Conservation (phyloP, 2,329 filamentous ascomycete species). For the Lachnellula occidentalis region DNA sequence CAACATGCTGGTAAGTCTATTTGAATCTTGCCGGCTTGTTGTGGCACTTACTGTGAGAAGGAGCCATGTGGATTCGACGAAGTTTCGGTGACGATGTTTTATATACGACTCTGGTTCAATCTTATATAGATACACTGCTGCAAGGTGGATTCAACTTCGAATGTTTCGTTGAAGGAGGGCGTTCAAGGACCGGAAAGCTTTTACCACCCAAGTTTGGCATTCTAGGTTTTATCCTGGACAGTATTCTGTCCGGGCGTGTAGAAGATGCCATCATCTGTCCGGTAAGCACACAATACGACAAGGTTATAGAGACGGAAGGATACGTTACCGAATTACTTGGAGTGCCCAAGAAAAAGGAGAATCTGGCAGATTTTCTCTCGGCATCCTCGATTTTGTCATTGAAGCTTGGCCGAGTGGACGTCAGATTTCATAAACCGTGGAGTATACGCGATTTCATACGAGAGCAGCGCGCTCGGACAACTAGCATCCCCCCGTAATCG, state of each 20-base stretch:
- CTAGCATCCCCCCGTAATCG: constrained; percentile 44
- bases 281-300: constrained; percentile 97
- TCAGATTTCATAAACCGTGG: constrained; percentile 96
- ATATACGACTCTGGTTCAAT: constrained; percentile 88
- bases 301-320: constrained; percentile 95
- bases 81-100: constrained; percentile 89
- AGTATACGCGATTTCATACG: constrained; percentile 77
- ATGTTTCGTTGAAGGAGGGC: constrained; percentile 94
- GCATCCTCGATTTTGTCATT: constrained; percentile 81
- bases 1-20: constrained; percentile 70
- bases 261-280: constrained; percentile 91
- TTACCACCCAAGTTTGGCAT: constrained; percentile 95
- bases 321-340: constrained; percentile 93
- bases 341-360: constrained; percentile 93
- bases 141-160: constrained; percentile 92
- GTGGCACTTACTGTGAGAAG: constrained; percentile 27
- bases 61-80: constrained; percentile 92
- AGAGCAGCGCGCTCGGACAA: constrained; percentile 61
- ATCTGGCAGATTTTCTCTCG: constrained; percentile 81
- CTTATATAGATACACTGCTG: constrained; percentile 88
- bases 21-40: not conserved
- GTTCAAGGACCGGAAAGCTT: constrained; percentile 89
- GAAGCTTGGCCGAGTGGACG: constrained; percentile 85
- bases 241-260: constrained; percentile 79
- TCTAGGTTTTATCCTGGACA: constrained; percentile 84